These are phyloP conservation scores for Pseudogymnoascus sp. DNA, from an alignment of 2,329 filamentous ascomycete genomes.

Conservation along the genomic window DNA sequence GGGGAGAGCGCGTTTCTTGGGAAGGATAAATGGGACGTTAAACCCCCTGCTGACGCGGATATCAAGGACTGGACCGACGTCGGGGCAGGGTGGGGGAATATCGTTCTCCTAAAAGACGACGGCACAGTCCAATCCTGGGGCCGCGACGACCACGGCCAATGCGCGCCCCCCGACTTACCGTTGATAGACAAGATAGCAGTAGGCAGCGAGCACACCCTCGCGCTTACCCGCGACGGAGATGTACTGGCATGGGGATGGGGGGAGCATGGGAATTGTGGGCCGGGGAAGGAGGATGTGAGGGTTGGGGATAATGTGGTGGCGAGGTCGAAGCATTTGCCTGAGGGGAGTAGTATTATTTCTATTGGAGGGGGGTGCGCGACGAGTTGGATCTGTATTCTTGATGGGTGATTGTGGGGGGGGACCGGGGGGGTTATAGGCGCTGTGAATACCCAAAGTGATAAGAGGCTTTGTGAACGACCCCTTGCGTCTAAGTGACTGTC, in stretches of 20 bases:
- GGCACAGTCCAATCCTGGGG: conserved; percentile 69
- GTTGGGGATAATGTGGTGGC: conserved; percentile 63
- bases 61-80: conserved; percentile 60
- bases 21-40: conserved; percentile 65
- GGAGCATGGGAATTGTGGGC: conserved; percentile 93
- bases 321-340: conserved; percentile 48
- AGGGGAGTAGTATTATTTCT: conserved; percentile 46
- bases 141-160: conserved; percentile 76
- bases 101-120: conserved; percentile 62
- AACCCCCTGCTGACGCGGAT: conserved; percentile 48
- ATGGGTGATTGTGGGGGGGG: not conserved
- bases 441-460: not conserved
- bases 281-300: conserved; percentile 58
- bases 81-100: conserved; percentile 73
- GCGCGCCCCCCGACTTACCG: conserved; percentile 59
- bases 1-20: conserved; percentile 60
- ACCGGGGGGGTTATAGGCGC: not conserved
- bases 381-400: conserved; percentile 61
- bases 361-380: conserved; percentile 88
- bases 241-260: conserved; percentile 93
- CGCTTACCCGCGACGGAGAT: conserved; percentile 56
- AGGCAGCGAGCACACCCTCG: conserved; percentile 87
- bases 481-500: not conserved
- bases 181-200: conserved; percentile 59
- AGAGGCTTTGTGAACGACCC: not conserved